These are phyloP conservation scores for Exophiala sideris DNA, from an alignment of 2,329 filamentous ascomycete genomes.

Conservation along the genomic window DNA sequence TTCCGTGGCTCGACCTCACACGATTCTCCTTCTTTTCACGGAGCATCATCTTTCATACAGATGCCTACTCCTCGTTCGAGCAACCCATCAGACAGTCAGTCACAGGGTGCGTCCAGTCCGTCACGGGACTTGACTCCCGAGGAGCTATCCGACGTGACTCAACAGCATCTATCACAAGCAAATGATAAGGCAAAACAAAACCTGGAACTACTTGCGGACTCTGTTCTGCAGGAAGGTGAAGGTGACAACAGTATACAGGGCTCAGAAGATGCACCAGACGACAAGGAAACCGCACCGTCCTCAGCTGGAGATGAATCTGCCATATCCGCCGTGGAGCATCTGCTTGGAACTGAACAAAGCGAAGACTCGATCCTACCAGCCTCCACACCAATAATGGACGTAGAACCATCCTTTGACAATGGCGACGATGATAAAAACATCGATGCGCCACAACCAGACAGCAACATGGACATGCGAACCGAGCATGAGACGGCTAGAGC, in stretches of 20 bases:
- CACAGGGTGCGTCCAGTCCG: background rate
- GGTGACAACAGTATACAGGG: background rate
- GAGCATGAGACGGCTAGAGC: too few species aligned
- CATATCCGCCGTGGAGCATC: too few species aligned
- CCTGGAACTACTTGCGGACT: background rate
- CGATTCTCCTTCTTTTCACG: background rate
- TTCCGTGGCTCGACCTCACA: background rate
- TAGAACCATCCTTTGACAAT: background rate
- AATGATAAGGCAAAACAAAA: background rate
- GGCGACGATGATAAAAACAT: background rate
- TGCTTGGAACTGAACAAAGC: too few species aligned
- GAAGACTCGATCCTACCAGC: too few species aligned
- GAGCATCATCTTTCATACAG: conserved; percentile 3
- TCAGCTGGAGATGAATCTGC: too few species aligned
- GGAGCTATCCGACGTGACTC: background rate
- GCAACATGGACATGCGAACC: too few species aligned
- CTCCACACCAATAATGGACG: too few species aligned
- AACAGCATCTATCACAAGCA: background rate
- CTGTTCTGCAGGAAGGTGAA: background rate
- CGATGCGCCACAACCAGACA: background rate
- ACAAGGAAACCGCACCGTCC: too few species aligned
- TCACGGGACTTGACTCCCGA: conserved; percentile 3
- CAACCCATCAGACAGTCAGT: conserved; percentile 6
- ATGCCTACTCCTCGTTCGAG: conserved; percentile 16
- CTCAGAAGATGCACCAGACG: too few species aligned